These are phyloP conservation scores for Fusarium nelsonii DNA, from an alignment of 2,329 filamentous ascomycete genomes.

Conservation along the genomic window DNA sequence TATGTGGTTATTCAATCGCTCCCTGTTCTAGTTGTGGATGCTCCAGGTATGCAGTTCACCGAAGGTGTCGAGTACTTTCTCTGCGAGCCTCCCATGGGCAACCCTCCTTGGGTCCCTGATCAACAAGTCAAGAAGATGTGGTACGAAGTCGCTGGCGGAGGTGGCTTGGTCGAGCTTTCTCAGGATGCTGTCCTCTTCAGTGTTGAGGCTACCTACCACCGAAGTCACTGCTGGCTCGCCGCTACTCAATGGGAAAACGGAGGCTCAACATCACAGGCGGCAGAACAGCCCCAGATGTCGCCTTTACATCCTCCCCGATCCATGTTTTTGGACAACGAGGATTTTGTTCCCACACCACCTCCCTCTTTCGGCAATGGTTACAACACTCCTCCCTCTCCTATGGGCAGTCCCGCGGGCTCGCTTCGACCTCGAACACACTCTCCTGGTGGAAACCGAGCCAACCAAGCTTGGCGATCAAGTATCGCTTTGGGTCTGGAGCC, in stretches of 20 bases:
- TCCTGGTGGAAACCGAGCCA: conserved; percentile 52
- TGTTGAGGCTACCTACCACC: conserved; percentile 70
- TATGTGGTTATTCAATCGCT: conserved; percentile 83
- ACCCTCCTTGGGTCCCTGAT: conserved; percentile 79
- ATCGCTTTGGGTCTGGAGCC: conserved; percentile 60
- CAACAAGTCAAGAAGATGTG: conserved; percentile 74
- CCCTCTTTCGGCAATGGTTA: conserved; percentile 42
- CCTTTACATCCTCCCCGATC: conserved; percentile 55
- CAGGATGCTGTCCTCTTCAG: conserved; percentile 71
- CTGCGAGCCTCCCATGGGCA: conserved; percentile 79
- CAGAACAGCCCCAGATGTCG: conserved; percentile 53
- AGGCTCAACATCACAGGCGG: conserved; percentile 45
- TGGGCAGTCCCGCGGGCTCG: conserved; percentile 50
- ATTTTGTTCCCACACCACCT: conserved; percentile 42
- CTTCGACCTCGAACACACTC: conserved; percentile 57
- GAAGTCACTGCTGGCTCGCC: conserved; percentile 68
- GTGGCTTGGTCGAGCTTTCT: conserved; percentile 68
- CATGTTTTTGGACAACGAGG: conserved; percentile 52
- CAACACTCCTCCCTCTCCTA: conserved; percentile 46
- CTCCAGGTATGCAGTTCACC: conserved; percentile 74
- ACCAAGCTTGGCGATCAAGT: conserved; percentile 56
- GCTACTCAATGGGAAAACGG: conserved; percentile 62
- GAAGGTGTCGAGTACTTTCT: conserved; percentile 86
- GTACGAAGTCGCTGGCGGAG: conserved; percentile 78
- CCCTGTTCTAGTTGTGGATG: conserved; percentile 82